These are phyloP conservation scores for Aristolochia californica DNA, from an alignment of 164 flowering plant species.

Conservation along the genomic window DNA sequence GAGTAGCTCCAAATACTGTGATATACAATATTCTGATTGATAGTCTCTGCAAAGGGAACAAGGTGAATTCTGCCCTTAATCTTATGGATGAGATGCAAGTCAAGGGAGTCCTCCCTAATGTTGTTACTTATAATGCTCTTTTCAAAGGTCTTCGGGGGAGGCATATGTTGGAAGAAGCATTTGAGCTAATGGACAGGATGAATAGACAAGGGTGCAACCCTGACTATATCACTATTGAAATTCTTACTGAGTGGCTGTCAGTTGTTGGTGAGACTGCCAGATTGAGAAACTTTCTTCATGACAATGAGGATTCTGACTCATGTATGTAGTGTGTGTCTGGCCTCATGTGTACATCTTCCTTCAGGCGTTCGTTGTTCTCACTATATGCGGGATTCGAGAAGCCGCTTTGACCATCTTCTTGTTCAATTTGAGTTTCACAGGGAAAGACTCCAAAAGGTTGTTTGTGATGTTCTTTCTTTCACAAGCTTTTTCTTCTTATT, in stretches of 20 bases:
- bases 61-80: slow-evolving; percentile 42
- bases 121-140: slow-evolving; percentile 56
- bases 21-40: slow-evolving; percentile 72
- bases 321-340: not conserved
- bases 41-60: slow-evolving; percentile 35
- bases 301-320: slow-evolving; percentile 20
- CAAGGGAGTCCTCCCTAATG: slow-evolving; percentile 36
- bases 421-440: too few relatives aligned
- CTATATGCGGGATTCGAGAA: too few relatives aligned
- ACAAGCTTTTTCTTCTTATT: too few relatives aligned
- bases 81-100: slow-evolving; percentile 63
- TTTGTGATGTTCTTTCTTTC: too few relatives aligned
- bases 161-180: slow-evolving; percentile 47
- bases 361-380: too few relatives aligned
- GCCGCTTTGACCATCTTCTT: too few relatives aligned
- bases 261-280: slow-evolving; percentile 43
- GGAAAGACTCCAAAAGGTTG: too few relatives aligned
- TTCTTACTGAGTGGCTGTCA: slow-evolving; percentile 75
- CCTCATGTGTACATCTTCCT: too few relatives aligned
- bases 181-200: slow-evolving; percentile 70
- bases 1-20: slow-evolving; percentile 50
- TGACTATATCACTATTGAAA: slow-evolving; percentile 64
- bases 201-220: slow-evolving; percentile 52
- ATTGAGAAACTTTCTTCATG: slow-evolving; percentile 39
- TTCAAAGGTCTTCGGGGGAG: slow-evolving; percentile 51